Conservation (phyloP, 2,329 filamentous ascomycete genomes). For the Curvularia sp. region DNA sequence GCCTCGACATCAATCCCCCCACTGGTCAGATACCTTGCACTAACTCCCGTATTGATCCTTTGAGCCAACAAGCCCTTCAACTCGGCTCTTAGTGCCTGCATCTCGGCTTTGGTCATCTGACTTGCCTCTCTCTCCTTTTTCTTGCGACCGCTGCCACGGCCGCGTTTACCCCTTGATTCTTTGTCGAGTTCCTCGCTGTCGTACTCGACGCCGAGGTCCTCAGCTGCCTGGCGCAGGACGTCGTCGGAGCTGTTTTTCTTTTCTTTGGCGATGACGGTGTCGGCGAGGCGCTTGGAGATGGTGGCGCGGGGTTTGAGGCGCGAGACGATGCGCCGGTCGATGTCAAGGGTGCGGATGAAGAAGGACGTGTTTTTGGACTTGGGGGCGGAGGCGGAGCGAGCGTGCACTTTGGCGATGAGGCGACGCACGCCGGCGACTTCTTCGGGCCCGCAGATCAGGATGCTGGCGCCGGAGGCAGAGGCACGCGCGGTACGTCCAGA, state of each 20-base stretch:
- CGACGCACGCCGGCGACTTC: constrained; percentile 85
- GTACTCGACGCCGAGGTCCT: constrained; percentile 93
- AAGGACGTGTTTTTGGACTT: constrained; percentile 64
- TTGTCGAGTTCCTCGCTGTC: constrained; percentile 82
- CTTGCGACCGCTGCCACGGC: constrained; percentile 74
- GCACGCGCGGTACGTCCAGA: constrained; percentile 93
- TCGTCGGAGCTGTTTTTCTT: constrained; percentile 83
- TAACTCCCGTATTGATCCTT: constrained; percentile 85
- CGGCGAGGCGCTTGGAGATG: constrained; percentile 86
- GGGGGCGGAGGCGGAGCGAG: constrained; percentile 55
- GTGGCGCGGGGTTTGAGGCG: constrained; percentile 78
- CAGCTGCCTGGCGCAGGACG: constrained; percentile 82
- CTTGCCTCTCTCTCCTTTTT: constrained; percentile 76
- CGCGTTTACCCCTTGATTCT: constrained; percentile 63
- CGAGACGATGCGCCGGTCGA: constrained; percentile 79
- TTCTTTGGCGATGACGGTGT: constrained; percentile 83
- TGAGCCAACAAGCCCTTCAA: constrained; percentile 73
- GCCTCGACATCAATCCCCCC: constrained; percentile 82
- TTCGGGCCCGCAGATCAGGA: constrained; percentile 88
- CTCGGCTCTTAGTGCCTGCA: constrained; percentile 73
- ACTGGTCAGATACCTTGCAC: constrained; percentile 83
- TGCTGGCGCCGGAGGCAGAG: constrained; percentile 75
- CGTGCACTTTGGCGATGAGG: constrained; percentile 87
- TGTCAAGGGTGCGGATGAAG: constrained; percentile 79
- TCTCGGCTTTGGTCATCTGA: constrained; percentile 73